Evolutionary conservation across 257 asterid species (phyloP).

Genomic region (Solanum appendiculatum): DNA sequence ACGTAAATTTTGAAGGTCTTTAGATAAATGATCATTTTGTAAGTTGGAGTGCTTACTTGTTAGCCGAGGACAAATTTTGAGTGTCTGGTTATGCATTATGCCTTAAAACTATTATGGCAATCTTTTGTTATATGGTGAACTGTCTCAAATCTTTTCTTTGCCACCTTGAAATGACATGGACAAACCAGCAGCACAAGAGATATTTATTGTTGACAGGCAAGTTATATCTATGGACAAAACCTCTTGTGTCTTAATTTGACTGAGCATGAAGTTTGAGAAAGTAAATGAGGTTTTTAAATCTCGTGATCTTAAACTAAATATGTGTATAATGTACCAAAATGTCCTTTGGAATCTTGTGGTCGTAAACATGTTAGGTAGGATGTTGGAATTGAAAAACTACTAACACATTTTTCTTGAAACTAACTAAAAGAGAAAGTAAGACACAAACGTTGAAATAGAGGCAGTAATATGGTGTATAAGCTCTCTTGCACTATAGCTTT

Average conservation of each 20-base stretch:
- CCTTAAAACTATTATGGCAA: neutral
- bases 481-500: no score
- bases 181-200: neutral
- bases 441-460: no score
- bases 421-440: neutral
- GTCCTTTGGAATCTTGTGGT: neutral
- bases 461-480: no score
- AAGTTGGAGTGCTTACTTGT: neutral
- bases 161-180: neutral
- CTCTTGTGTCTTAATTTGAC: neutral
- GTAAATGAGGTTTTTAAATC: neutral
- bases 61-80: fast-evolving
- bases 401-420: neutral
- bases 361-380: no score
- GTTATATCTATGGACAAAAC: neutral
- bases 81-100: neutral
- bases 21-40: neutral
- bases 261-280: neutral
- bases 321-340: neutral
- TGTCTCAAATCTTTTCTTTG: neutral
- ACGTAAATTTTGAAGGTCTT: neutral
- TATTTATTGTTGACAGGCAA: neutral
- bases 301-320: neutral
- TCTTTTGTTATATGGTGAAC: neutral
- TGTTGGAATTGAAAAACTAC: no score